phyloP scores from a whole-genome alignment of 2,329 filamentous ascomycete species.

The Purpureocillium takamizusanense region DNA sequence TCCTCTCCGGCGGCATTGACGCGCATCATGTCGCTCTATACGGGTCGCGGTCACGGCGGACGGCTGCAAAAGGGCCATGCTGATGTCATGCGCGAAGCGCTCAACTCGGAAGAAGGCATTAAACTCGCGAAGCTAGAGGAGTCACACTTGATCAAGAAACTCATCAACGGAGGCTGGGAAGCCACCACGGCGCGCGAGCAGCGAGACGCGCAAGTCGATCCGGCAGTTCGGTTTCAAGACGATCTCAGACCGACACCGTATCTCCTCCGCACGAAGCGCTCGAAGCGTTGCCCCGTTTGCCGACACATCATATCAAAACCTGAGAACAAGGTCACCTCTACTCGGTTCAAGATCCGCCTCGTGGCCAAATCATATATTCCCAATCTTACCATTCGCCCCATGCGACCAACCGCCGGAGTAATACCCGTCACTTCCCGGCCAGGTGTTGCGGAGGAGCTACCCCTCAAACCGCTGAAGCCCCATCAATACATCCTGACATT shows the following conservation, averaged over 20 bases:
- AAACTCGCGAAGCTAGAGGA: constrained; percentile 55
- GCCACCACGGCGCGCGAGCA: constrained; percentile 46
- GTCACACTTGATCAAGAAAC: constrained; percentile 46
- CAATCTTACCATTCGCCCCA: constrained; percentile 62
- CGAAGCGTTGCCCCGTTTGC: constrained; percentile 86
- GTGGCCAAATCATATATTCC: constrained; percentile 86
- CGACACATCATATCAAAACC: constrained; percentile 93
- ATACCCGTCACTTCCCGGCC: constrained; percentile 25
- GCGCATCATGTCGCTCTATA: constrained; percentile 88
- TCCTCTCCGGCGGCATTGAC: constrained; percentile 73
- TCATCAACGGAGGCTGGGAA: constrained; percentile 54
- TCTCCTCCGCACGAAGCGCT: constrained; percentile 81
- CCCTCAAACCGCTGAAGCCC: constrained; percentile 47
- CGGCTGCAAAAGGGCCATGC: constrained; percentile 60
- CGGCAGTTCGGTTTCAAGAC: constrained; percentile 51
- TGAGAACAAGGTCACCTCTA: constrained; percentile 81
- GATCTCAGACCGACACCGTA: constrained; percentile 76
- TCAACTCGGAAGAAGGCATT: constrained; percentile 62
- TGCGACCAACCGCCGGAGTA: constrained; percentile 31
- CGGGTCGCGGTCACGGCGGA: constrained; percentile 49
- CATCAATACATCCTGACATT: constrained; percentile 83
- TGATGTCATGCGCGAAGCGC: constrained; percentile 73
- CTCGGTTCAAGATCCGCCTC: constrained; percentile 85
- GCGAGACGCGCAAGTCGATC: constrained; percentile 40
- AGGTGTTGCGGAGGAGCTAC: constrained; percentile 18